phyloP scores from a whole-genome alignment of 2,329 filamentous ascomycete genomes.

The Monosporascus sp. region DNA sequence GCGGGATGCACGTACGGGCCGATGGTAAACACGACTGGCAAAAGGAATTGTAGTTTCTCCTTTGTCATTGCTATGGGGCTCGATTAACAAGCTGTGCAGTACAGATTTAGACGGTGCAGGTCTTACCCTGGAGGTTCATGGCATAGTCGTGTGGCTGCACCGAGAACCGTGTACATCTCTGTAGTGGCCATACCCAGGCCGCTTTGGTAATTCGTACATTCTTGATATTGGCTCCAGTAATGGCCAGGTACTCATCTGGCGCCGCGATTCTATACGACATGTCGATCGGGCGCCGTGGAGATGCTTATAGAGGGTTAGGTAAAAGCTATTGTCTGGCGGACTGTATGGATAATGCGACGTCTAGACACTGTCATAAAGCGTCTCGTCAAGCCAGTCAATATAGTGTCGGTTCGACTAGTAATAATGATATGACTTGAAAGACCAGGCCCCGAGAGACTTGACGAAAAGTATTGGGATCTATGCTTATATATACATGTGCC shows the following conservation, averaged over 20 bases:
- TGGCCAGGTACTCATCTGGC: constrained; percentile 80
- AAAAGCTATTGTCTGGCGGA: not conserved
- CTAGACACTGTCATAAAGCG: too few species aligned
- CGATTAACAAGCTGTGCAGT: constrained; percentile 1
- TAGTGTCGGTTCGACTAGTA: too few species aligned
- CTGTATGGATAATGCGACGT: too few species aligned
- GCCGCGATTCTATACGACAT: constrained; percentile 65
- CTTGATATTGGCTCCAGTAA: constrained; percentile 72
- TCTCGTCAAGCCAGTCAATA: too few species aligned
- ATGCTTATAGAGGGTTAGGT: not conserved
- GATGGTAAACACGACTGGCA: constrained; percentile 82
- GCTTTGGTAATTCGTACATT: constrained; percentile 76
- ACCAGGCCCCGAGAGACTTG: too few species aligned
- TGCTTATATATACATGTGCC: too few species aligned
- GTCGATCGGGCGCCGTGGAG: constrained; percentile 13
- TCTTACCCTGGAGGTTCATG: constrained; percentile 62
- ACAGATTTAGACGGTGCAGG: not conserved
- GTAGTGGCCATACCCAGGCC: constrained; percentile 64
- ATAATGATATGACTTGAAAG: too few species aligned
- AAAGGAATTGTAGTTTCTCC: constrained; percentile 77
- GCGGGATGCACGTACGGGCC: constrained; percentile 47
- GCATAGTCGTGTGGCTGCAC: constrained; percentile 76
- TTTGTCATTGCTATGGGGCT: constrained; percentile 68
- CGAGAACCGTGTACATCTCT: constrained; percentile 54
- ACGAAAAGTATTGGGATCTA: too few species aligned